Percentiles rank a stretch among this genome's conserved stretches.
phyloP scores from a whole-genome alignment of 768 basidiomycete genomes.

The Phanerodontia chrysosporium region DNA sequence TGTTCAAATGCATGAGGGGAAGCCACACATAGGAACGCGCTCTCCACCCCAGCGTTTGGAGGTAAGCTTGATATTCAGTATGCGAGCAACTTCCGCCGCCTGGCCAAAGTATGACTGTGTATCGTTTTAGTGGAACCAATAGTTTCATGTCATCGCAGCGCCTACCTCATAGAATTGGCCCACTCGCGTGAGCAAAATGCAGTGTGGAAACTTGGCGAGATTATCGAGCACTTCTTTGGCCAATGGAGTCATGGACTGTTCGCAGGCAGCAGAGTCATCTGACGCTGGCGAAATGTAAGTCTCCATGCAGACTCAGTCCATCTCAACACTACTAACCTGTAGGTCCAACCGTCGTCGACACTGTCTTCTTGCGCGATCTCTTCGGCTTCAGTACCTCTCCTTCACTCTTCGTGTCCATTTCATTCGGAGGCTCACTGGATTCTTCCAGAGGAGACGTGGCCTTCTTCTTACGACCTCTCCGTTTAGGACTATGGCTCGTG shows the following conservation, averaged over 20 bases:
- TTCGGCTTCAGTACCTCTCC: neutral
- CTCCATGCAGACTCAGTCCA: no score
- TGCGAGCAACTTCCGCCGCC: conserved; percentile 68
- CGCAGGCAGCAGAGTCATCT: neutral
- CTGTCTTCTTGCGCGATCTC: neutral
- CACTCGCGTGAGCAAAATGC: conserved; percentile 85
- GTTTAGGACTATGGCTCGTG: neutral
- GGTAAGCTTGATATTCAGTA: conserved; percentile 82
- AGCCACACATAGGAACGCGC: conserved; percentile 83
- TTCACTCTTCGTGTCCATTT: neutral
- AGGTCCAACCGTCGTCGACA: neutral
- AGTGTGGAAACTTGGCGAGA: conserved; percentile 75
- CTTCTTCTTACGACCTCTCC: neutral
- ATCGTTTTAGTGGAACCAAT: no score
- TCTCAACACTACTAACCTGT: neutral
- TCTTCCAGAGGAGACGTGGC: neutral
- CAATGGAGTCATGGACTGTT: conserved; percentile 43
- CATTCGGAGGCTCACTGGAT: neutral
- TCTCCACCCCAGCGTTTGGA: conserved; percentile 68
- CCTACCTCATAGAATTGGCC: conserved; percentile 89
- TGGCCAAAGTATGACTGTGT: conserved; percentile 90
- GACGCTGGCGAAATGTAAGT: neutral
- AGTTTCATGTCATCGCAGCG: no score
- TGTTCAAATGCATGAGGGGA: conserved; percentile 84
- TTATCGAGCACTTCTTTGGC: conserved; percentile 71